Conservation (phyloP, 768 basidiomycete species). For the Cystofilobasidium ferigula region DNA sequence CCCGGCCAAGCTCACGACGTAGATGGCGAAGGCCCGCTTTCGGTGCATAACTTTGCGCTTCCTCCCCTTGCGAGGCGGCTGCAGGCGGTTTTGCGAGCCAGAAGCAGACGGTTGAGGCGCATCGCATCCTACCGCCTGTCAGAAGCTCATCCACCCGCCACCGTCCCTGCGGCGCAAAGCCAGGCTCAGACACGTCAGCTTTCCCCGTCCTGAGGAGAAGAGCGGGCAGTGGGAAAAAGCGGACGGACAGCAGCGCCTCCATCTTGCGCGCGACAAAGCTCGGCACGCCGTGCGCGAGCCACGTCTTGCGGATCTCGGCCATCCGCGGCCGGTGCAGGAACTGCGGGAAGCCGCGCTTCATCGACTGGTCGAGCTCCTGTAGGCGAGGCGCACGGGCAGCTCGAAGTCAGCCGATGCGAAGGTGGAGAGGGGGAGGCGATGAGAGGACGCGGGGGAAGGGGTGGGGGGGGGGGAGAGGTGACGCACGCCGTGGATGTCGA, state of each 20-base stretch:
- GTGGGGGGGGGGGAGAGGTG: too few relatives aligned
- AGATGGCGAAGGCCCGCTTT: neutral
- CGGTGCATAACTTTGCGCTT: too few relatives aligned
- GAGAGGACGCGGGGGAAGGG: neutral
- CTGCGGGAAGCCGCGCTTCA: constrained; percentile 76
- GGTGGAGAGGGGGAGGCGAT: constrained; percentile 8
- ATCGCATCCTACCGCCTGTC: too few relatives aligned
- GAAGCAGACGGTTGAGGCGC: too few relatives aligned
- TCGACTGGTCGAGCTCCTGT: constrained; percentile 25
- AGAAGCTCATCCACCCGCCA: constrained; percentile 3
- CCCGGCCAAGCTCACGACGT: neutral
- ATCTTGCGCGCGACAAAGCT: constrained; percentile 78
- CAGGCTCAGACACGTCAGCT: neutral
- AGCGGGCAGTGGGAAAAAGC: neutral
- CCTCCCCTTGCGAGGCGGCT: too few relatives aligned
- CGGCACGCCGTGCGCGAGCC: constrained; percentile 82
- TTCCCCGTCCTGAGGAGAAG: too few relatives aligned
- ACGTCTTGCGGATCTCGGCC: constrained; percentile 78
- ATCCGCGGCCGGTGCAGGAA: constrained; percentile 71
- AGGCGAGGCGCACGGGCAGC: neutral
- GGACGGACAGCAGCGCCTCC: constrained; percentile 43
- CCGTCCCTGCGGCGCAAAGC: neutral
- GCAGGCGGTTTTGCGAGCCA: too few relatives aligned
- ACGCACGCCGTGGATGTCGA: constrained; percentile 73
- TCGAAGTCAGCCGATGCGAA: neutral